Conservation (phyloP, 2,329 filamentous ascomycete species). For the Fusarium marasasianum region DNA sequence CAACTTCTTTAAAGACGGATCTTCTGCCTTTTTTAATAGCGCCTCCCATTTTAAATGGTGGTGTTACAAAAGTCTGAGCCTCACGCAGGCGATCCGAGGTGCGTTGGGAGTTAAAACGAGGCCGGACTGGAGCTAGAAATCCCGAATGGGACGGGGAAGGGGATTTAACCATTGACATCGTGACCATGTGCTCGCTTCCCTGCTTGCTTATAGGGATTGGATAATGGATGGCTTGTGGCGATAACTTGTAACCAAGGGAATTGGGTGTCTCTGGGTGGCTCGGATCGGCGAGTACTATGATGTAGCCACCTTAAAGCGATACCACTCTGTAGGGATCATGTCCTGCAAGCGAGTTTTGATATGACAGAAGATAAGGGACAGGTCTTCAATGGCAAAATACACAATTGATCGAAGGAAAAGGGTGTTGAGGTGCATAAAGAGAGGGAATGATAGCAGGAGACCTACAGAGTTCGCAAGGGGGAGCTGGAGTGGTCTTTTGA, state of each 20-base stretch:
- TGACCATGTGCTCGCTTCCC: neutral
- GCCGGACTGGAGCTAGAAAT: constrained; percentile 48
- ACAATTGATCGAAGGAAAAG: constrained; percentile 1
- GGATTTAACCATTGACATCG: constrained; percentile 36
- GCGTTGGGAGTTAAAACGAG: constrained; percentile 60
- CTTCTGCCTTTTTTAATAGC: constrained; percentile 61
- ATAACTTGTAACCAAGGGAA: constrained; percentile 11
- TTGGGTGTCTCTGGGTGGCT: constrained; percentile 27
- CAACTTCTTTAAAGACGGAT: constrained; percentile 63
- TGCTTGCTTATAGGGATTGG: constrained; percentile 10
- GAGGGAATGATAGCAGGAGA: neutral
- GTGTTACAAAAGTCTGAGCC: constrained; percentile 51
- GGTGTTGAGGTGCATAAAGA: neutral
- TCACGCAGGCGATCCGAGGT: constrained; percentile 64
- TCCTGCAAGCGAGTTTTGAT: constrained; percentile 27
- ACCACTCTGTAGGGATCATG: constrained; percentile 39
- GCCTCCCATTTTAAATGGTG: constrained; percentile 53
- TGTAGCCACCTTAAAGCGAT: constrained; percentile 40
- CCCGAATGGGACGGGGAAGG: constrained; percentile 30
- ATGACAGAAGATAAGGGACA: constrained; percentile 3
- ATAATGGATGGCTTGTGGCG: constrained; percentile 32
- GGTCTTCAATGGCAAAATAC: constrained; percentile 3
- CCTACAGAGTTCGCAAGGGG: neutral
- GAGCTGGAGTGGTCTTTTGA: neutral
- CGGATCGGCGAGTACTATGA: constrained; percentile 41